Conservation (phyloP, 2,329 filamentous ascomycete species). For the Beauveria medogensis region DNA sequence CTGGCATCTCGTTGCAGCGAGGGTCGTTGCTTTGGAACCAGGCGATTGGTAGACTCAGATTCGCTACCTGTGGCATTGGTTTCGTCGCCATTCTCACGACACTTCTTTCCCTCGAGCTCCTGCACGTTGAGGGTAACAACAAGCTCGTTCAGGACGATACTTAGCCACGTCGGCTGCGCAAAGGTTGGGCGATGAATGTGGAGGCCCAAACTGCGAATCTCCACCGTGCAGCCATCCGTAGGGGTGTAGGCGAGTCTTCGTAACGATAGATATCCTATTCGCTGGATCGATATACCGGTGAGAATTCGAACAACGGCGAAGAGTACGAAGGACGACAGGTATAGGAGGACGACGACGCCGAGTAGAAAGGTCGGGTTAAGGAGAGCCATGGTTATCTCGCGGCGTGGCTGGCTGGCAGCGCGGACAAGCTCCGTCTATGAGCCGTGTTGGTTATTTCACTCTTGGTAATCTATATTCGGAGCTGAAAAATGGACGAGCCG, state of each 20-base stretch:
- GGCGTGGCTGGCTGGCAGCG: background rate
- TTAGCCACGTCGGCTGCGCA: constrained; percentile 93
- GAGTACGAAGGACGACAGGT: constrained; percentile 84
- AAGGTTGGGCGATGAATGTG: constrained; percentile 91
- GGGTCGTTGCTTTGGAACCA: constrained; percentile 8
- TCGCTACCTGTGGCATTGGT: constrained; percentile 17
- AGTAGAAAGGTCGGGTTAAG: constrained; percentile 75
- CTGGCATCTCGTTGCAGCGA: constrained; percentile 19
- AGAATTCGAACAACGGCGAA: constrained; percentile 89
- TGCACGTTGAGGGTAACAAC: constrained; percentile 74
- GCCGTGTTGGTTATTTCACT: background rate
- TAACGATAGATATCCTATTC: constrained; percentile 86
- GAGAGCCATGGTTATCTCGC: constrained; percentile 45
- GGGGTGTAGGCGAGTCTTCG: constrained; percentile 85
- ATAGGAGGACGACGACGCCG: constrained; percentile 75
- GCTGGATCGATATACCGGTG: constrained; percentile 91
- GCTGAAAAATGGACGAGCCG: background rate
- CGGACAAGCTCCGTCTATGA: background rate
- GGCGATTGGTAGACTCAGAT: constrained; percentile 3
- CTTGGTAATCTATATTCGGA: background rate
- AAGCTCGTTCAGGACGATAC: constrained; percentile 78
- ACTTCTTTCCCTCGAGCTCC: constrained; percentile 48
- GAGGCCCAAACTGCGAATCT: constrained; percentile 81
- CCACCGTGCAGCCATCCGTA: constrained; percentile 79
- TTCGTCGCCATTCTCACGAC: constrained; percentile 19